These are phyloP conservation scores for Narthecium ossifragum DNA, from an alignment of 106 monocot genomes.

Conservation along the genomic window DNA sequence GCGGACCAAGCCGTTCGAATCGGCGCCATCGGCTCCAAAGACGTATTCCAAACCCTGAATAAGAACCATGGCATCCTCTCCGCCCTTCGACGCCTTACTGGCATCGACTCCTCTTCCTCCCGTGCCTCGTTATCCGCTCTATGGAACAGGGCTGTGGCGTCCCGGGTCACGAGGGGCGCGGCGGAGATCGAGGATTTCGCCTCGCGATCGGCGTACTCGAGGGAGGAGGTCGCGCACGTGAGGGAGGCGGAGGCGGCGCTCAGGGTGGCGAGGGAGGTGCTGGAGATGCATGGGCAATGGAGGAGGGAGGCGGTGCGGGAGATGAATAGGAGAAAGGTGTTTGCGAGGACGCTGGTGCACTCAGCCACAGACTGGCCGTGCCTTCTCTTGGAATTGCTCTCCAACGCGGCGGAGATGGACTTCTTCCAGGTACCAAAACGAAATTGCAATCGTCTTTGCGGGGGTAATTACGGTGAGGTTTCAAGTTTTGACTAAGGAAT, in stretches of 20 bases:
- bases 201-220: conserved; percentile 7
- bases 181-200: conserved; percentile 12
- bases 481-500: too few species aligned
- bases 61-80: conserved; percentile 44
- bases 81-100: conserved; percentile 37
- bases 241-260: conserved; percentile 57
- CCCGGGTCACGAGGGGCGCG: not conserved
- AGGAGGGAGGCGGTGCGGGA: conserved; percentile 56
- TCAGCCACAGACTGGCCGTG: conserved; percentile 86
- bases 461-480: too few species aligned
- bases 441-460: too few species aligned
- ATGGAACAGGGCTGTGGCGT: conserved; percentile 71
- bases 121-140: conserved; percentile 28
- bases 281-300: conserved; percentile 59
- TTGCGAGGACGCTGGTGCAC: conserved; percentile 60
- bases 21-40: conserved; percentile 42
- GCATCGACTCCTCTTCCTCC: conserved; percentile 8
- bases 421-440: conserved; percentile 65
- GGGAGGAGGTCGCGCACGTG: conserved; percentile 58
- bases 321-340: conserved; percentile 49
- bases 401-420: conserved; percentile 57
- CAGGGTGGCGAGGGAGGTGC: conserved; percentile 72
- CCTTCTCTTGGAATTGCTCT: conserved; percentile 71
- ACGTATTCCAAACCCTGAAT: conserved; percentile 55
- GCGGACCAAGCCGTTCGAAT: conserved; percentile 46